Evolutionary conservation across 306 rosid genomes (phyloP).

Genomic region (Prunus mume): DNA sequence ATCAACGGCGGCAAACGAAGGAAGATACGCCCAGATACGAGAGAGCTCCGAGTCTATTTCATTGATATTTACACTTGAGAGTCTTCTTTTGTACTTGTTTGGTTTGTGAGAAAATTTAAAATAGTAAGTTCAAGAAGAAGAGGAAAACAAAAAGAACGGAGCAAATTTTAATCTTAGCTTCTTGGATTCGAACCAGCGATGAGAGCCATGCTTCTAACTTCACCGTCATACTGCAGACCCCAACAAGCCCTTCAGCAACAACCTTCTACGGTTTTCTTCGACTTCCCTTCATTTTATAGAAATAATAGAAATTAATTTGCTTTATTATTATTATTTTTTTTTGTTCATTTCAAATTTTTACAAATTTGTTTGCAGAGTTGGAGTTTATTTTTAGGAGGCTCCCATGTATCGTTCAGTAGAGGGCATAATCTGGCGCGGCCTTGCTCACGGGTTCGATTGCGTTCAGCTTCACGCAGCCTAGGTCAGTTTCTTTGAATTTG

Average conservation of each 20-base stretch:
- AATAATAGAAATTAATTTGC: background rate
- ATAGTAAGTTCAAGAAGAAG: background rate
- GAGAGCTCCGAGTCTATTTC: background rate
- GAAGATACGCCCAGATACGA: background rate
- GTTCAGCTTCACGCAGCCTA: constrained; percentile 25
- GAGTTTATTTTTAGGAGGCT: constrained; percentile 24
- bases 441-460: constrained; percentile 29
- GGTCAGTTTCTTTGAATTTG: constrained; percentile 30
- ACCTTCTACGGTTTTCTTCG: constrained; percentile 34
- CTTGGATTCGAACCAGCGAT: constrained; percentile 21
- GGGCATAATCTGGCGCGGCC: constrained; percentile 18
- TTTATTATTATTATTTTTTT: background rate
- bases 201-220: constrained; percentile 56
- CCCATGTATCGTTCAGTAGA: constrained; percentile 27
- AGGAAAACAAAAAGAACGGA: too few relatives aligned
- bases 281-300: background rate
- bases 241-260: constrained; percentile 27
- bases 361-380: constrained; percentile 35
- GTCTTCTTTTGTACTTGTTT: background rate
- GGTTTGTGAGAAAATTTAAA: constrained; percentile 14
- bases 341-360: background rate
- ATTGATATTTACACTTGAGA: background rate
- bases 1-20: background rate
- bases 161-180: background rate
- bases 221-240: constrained; percentile 38